Conservation (phyloP, 2,329 filamentous ascomycete genomes). For the Pyrenochaeta sp. region DNA sequence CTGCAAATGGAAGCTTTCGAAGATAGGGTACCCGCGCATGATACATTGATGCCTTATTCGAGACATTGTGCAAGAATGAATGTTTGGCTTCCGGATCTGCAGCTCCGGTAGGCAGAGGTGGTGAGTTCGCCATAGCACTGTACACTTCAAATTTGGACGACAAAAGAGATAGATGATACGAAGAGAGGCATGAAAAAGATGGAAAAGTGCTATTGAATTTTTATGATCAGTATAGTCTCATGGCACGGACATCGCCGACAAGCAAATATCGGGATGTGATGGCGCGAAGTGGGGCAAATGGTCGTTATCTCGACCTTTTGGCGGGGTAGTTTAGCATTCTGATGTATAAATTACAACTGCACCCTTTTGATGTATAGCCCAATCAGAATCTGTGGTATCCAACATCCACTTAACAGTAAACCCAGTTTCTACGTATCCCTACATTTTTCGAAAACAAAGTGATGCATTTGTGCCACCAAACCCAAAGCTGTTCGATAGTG, state of each 20-base stretch:
- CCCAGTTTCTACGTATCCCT: conserved; percentile 8
- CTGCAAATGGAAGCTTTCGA: conserved; percentile 64
- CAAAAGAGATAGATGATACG: neutral
- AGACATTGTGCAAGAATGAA: conserved; percentile 32
- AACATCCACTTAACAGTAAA: too few relatives aligned
- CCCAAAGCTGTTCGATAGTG: conserved; percentile 94
- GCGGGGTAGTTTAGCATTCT: conserved; percentile 24
- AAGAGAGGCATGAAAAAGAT: neutral
- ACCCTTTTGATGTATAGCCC: too few relatives aligned
- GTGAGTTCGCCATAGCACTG: conserved; percentile 19
- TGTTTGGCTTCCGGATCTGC: conserved; percentile 19
- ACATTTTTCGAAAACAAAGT: conserved; percentile 73
- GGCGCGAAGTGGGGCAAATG: conserved; percentile 26
- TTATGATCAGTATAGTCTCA: neutral
- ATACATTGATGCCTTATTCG: conserved; percentile 53
- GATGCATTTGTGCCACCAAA: conserved; percentile 97
- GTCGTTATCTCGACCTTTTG: conserved; percentile 21
- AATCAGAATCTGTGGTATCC: too few relatives aligned
- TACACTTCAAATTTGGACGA: neutral
- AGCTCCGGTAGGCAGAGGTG: conserved; percentile 14
- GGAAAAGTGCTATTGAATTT: neutral
- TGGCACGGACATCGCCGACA: neutral
- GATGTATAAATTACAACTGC: conserved; percentile 21
- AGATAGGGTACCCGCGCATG: conserved; percentile 64
- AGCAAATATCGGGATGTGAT: conserved; percentile 21